Evolutionary conservation across 305 asterid species (phyloP).

Genomic region (Monarda citriodora): DNA sequence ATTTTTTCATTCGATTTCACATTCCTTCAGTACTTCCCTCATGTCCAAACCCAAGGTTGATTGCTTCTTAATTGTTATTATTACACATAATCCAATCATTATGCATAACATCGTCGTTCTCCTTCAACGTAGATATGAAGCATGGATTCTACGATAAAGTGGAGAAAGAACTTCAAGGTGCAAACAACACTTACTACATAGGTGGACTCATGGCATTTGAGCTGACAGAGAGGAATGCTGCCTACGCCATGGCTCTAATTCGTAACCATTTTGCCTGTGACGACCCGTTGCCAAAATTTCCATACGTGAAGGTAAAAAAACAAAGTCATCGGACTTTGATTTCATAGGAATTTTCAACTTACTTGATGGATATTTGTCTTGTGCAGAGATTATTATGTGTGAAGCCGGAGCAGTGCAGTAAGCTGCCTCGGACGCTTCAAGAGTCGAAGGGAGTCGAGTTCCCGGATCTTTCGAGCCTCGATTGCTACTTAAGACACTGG

Average conservation of each 20-base stretch:
- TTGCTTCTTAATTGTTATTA: background rate
- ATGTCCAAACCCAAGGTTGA: conserved; percentile 67
- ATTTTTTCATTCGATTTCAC: too few relatives aligned
- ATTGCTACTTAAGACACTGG: conserved; percentile 75
- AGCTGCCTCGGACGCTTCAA: conserved; percentile 37
- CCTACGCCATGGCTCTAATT: conserved; percentile 68
- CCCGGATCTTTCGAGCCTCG: conserved; percentile 64
- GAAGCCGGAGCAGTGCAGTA: conserved; percentile 28
- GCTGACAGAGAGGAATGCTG: conserved; percentile 81
- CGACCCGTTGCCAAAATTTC: conserved; percentile 54
- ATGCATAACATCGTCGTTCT: conserved; percentile 5
- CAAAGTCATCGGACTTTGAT: background rate
- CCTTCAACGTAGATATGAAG: conserved; percentile 54
- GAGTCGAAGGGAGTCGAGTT: conserved; percentile 57
- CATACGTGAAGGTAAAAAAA: conserved; percentile 71
- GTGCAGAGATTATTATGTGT: conserved; percentile 65
- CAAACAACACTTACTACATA: conserved; percentile 67
- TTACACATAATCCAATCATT: background rate
- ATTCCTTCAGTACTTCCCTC: conserved; percentile 87
- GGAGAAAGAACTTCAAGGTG: conserved; percentile 71
- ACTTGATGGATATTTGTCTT: conserved; percentile 16
- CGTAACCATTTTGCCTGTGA: conserved; percentile 59
- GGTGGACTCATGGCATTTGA: conserved; percentile 94
- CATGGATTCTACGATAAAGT: conserved; percentile 67
- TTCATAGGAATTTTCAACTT: background rate